Base-by-base conservation (phyloP, 768 basidiomycete genomes). In the Pisolithus orientalis region DNA sequence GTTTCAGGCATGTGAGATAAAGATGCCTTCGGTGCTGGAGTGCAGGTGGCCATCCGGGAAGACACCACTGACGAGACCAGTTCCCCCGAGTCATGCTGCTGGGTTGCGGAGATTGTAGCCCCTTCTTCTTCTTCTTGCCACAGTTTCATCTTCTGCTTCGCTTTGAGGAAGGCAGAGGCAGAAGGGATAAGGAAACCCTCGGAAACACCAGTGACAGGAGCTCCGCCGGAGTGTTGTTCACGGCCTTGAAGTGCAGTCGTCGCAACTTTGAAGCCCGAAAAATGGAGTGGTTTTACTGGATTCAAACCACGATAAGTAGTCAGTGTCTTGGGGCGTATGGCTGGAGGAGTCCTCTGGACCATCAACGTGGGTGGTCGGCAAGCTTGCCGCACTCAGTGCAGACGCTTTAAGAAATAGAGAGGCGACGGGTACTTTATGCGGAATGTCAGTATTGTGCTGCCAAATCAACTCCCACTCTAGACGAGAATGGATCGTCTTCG, bases 301-400 rank as follows among this genome's bases (percentile, higher is more conserved):
- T 48, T 72, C 65, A 63, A 83, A 83, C 82, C 80, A 83, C 8
- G 72, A 65, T 16, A 72, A 70, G 55, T 73, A 73, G 56, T 78
- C 73, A 31, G 62, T 63, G 44, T 77, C 75, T 49, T 65, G 65
- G 4, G 68, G 65, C 9, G 63, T 57, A 51, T 75, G 73, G 9
- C 75, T 73, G 0, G 74, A 76, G 6, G 70, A 66, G 2, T 74
- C 51, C 31, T 52, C 42, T 55, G 51, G 9, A 17, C 53, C 48
- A 24, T 51, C 13, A 27, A 32, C 6, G 7, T 47, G 45, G n/a
- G 44, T 14, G 38, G 37, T 31, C 10, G 46, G 34, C 27, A 45
- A 46, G 44, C 40, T 27, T 24, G 49, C 2, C n/a, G 37, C 39
- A 24, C 50, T 44, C 10, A 57, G 34, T 5, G 58, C 52, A 10